Percentiles rank a stretch among this genome's conserved stretches.
Conservation (phyloP, 495 filamentous ascomycete species). For the Aspergillus carlsbadensis region DNA sequence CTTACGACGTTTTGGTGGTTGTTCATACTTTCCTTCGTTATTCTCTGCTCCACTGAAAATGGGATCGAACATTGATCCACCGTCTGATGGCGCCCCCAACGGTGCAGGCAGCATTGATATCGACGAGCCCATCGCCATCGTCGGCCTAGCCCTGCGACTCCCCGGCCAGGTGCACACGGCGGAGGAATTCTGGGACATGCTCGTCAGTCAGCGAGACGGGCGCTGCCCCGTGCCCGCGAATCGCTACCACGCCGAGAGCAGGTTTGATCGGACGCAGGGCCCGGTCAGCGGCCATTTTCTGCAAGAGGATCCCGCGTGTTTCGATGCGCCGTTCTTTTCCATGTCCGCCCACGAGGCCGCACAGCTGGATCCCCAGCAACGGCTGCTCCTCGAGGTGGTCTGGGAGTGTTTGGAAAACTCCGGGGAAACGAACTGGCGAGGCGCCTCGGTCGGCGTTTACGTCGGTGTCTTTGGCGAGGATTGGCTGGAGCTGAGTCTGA, state of each 20-base stretch:
- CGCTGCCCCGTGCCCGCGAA: not conserved
- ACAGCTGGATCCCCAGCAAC: constrained; percentile 47
- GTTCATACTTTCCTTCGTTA: too few relatives aligned
- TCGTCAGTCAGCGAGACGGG: not conserved
- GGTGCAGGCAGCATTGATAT: too few relatives aligned
- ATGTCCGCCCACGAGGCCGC: constrained; percentile 53
- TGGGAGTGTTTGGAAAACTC: constrained; percentile 58
- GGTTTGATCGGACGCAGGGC: not conserved
- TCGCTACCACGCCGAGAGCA: not conserved
- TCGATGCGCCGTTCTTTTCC: constrained; percentile 60
- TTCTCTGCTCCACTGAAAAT: too few relatives aligned
- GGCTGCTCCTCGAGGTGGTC: constrained; percentile 54
- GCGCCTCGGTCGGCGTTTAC: constrained; percentile 42
- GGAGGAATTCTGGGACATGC: not conserved
- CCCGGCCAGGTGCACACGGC: not conserved
- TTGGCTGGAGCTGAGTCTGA: not conserved
- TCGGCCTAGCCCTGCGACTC: not conserved
- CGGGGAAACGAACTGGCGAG: constrained; percentile 37
- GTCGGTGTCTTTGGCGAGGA: constrained; percentile 39
- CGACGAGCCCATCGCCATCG: not conserved
- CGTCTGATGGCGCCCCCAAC: too few relatives aligned
- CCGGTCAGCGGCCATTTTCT: constrained; percentile 40
- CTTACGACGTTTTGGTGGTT: too few relatives aligned
- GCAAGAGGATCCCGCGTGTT: constrained; percentile 48
- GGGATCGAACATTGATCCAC: too few relatives aligned